Evolutionary conservation across 169 alveolate species (phyloP).

Genomic region (Babesia bovis): DNA sequence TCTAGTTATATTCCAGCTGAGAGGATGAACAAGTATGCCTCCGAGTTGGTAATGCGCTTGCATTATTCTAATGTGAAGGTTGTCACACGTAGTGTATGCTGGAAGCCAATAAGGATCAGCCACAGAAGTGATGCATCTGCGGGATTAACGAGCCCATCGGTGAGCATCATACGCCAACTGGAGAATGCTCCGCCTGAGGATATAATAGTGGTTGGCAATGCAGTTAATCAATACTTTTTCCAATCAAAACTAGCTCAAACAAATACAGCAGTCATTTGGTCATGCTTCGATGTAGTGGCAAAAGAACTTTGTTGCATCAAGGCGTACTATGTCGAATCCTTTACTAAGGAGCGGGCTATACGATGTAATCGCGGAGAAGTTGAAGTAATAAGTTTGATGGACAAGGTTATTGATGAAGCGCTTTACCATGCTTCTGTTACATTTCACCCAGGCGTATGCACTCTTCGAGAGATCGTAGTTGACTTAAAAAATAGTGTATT

Average conservation of each 20-base stretch:
- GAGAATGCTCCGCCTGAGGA: background rate
- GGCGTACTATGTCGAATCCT: slow-evolving; percentile 42
- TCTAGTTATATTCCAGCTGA: too few relatives aligned
- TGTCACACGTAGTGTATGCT: slow-evolving; percentile 33
- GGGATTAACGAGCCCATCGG: background rate
- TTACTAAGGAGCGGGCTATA: slow-evolving; percentile 37
- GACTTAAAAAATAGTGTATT: slow-evolving; percentile 19
- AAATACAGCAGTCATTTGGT: slow-evolving; percentile 34
- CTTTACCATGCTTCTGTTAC: slow-evolving; percentile 46
- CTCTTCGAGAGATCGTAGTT: slow-evolving; percentile 29
- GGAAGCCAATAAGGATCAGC: slow-evolving; percentile 39
- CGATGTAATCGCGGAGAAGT: slow-evolving; percentile 40
- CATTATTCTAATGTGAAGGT: slow-evolving; percentile 14
- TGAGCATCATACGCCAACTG: background rate
- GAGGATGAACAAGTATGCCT: slow-evolving; percentile 14
- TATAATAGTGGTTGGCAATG: slow-evolving; percentile 35
- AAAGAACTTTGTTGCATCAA: slow-evolving; percentile 47
- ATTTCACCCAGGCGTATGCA: slow-evolving; percentile 37
- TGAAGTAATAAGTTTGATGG: slow-evolving; percentile 52
- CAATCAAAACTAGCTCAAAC: slow-evolving; percentile 40
- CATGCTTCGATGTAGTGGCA: slow-evolving; percentile 32
- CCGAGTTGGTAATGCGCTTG: slow-evolving; percentile 25
- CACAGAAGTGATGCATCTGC: background rate
- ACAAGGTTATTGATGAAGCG: slow-evolving; percentile 61
- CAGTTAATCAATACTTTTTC: slow-evolving; percentile 60